phyloP scores from a whole-genome alignment of 1,139 yeast genomes.

The Sugiyamaella xylanicola region DNA sequence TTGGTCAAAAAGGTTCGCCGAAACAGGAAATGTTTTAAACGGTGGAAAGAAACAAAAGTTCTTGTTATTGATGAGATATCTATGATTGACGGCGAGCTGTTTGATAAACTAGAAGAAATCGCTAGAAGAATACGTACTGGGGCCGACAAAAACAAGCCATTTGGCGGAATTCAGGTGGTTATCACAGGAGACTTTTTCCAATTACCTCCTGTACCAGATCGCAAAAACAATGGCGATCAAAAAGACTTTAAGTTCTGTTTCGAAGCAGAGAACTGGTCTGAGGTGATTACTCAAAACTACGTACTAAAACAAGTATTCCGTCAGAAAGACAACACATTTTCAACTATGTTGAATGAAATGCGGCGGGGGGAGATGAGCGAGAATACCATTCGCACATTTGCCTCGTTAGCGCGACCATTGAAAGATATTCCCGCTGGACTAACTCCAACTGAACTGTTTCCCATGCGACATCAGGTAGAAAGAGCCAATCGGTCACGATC shows the following conservation, averaged over 20 bases:
- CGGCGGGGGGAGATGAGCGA: slow-evolving; percentile 68
- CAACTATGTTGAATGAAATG: slow-evolving; percentile 85
- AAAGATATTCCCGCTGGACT: slow-evolving; percentile 66
- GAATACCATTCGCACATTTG: slow-evolving; percentile 58
- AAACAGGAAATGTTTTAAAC: slow-evolving; percentile 46
- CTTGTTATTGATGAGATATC: slow-evolving; percentile 80
- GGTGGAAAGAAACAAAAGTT: slow-evolving; percentile 65
- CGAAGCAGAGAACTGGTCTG: slow-evolving; percentile 74
- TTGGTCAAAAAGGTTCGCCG: slow-evolving; percentile 52
- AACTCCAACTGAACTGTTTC: slow-evolving; percentile 82
- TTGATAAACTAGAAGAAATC: slow-evolving; percentile 65
- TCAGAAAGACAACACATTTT: slow-evolving; percentile 82
- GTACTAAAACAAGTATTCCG: slow-evolving; percentile 82
- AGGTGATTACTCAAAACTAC: slow-evolving; percentile 64
- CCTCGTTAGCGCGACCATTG: slow-evolving; percentile 53
- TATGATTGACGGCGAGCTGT: slow-evolving; percentile 72
- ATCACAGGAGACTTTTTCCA: slow-evolving; percentile 86
- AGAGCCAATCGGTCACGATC: slow-evolving; percentile 66
- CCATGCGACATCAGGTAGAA: slow-evolving; percentile 85
- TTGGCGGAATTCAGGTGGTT: slow-evolving; percentile 82
- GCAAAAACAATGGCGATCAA: slow-evolving; percentile 25
- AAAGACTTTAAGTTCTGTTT: slow-evolving; percentile 62
- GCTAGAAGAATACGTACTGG: slow-evolving; percentile 52
- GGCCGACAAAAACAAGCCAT: slow-evolving; percentile 35
- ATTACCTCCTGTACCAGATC: slow-evolving; percentile 67